Base-by-base conservation (phyloP, 2,329 filamentous ascomycete genomes). In the Penicillium sp. region DNA sequence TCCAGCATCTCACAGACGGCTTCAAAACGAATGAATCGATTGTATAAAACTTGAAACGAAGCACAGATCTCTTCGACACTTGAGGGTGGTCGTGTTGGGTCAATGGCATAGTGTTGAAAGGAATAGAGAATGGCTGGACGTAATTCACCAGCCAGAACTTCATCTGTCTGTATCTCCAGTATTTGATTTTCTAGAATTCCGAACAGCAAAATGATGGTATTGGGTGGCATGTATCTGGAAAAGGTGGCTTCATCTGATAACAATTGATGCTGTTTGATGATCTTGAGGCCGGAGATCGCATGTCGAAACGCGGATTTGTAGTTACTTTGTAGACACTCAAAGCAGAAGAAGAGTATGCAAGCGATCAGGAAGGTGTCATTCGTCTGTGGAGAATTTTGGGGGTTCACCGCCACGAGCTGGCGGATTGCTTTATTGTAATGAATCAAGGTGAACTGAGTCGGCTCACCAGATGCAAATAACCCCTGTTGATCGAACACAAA, bases 321-420 rank as follows among this genome's bases (percentile, higher is more conserved):
- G 58, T 84, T 79, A 39, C 81, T 79, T 36, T 81, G 81, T 59
- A 85, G 73, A 63, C 83, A 82, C 68, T 85, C 83, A 50, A 85
- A 79, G 63, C 82, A 83, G 24, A 82, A 80, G 60, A 85, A 83
- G 22, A 85, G 70, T 0, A 83, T 67, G 60, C 81, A 83, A 6
- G 79, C 79, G 3, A 83, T 70, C 16, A 84, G 64, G 1, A 76
- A 71, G 3, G 72, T 68, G 41, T 71, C 69, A 22, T 72, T 69
- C 16, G 60, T 74, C 66, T 68, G 59, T 14, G 73, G 62, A 16
- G 71, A 63, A 47, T 66, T 60, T 2, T 72, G 65, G 59, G 75
- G 75, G 24, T 78, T 75, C 39, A 78, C 63, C 9, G 59, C 60
- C 2, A 70, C 60, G 14, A 83, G 63, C 27, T 75, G 73, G 1